A percentile compares a stretch with the other conserved stretches of the same genome.
Evolutionary conservation across 2,329 filamentous ascomycete genomes (phyloP).

Genomic region (Claviceps sp.): DNA sequence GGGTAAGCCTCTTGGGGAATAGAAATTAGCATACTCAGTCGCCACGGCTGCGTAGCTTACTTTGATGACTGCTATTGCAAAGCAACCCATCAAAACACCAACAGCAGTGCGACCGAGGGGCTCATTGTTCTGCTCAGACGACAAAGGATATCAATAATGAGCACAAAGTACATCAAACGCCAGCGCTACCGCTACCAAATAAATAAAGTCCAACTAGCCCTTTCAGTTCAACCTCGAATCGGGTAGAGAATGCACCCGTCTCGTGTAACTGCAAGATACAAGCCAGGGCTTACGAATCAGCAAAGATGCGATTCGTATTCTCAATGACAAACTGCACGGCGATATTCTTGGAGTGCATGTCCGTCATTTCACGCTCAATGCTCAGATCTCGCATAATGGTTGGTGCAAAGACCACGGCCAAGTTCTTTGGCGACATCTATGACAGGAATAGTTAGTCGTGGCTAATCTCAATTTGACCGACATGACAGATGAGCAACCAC

Average conservation of each 20-base stretch:
- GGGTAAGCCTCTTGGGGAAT: neutral
- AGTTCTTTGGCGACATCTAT: constrained; percentile 89
- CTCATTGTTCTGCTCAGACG: neutral
- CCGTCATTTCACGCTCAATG: constrained; percentile 87
- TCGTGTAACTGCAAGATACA: neutral
- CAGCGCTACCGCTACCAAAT: constrained; percentile 2
- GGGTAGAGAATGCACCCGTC: neutral
- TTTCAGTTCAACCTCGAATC: neutral
- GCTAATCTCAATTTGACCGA: neutral
- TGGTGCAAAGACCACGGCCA: constrained; percentile 93
- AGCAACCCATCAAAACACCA: neutral
- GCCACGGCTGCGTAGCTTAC: neutral
- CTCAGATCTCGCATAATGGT: constrained; percentile 91
- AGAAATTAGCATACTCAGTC: neutral
- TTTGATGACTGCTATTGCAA: neutral
- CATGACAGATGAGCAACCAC: constrained; percentile 15
- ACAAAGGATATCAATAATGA: neutral
- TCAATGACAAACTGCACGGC: constrained; percentile 90
- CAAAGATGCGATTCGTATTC: constrained; percentile 72
- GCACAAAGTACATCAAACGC: neutral
- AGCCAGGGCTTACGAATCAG: constrained; percentile 22
- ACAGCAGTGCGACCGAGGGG: neutral
- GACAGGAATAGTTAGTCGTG: neutral
- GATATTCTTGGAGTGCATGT: constrained; percentile 86
- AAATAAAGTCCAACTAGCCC: neutral